phyloP scores from a whole-genome alignment of 768 basidiomycete species.

The Coprinopsis cinerea region DNA sequence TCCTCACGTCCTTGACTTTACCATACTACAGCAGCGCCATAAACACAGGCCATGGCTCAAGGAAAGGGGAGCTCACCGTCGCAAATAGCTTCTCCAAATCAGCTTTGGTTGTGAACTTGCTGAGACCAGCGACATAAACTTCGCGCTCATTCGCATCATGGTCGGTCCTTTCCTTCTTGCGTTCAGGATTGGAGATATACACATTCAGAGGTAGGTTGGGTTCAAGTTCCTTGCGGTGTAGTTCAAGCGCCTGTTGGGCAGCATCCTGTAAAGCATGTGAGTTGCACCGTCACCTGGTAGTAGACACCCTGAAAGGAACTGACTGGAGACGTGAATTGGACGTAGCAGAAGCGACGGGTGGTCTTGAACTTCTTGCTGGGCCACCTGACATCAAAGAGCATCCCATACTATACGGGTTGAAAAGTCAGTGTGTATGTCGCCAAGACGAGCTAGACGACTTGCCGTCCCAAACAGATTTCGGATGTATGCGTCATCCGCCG shows the following conservation, averaged over 20 bases:
- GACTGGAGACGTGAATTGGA: constrained; percentile 85
- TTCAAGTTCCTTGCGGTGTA: constrained; percentile 74
- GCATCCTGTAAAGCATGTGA: constrained; percentile 36
- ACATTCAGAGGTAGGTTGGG: constrained; percentile 67
- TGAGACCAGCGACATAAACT: constrained; percentile 83
- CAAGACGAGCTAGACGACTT: background rate
- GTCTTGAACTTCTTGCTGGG: constrained; percentile 95
- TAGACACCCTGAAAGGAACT: constrained; percentile 21
- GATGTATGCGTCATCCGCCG: constrained; percentile 70
- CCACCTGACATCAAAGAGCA: constrained; percentile 93
- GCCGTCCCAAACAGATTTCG: constrained; percentile 78
- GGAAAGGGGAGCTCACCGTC: too few relatives aligned
- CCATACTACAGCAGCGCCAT: constrained; percentile 65
- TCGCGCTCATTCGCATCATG: constrained; percentile 79
- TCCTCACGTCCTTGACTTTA: constrained; percentile 70
- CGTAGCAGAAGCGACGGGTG: constrained; percentile 88
- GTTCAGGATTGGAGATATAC: constrained; percentile 83
- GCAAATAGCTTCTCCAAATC: constrained; percentile 80
- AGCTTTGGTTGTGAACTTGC: constrained; percentile 64
- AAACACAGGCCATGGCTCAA: too few relatives aligned
- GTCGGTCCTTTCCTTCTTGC: constrained; percentile 87
- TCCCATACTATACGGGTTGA: constrained; percentile 60
- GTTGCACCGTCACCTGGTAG: constrained; percentile 1
- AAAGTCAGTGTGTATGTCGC: background rate
- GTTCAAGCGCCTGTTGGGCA: constrained; percentile 72